phyloP scores from a whole-genome alignment of 2,329 filamentous ascomycete species.

The Didymella glomerata region DNA sequence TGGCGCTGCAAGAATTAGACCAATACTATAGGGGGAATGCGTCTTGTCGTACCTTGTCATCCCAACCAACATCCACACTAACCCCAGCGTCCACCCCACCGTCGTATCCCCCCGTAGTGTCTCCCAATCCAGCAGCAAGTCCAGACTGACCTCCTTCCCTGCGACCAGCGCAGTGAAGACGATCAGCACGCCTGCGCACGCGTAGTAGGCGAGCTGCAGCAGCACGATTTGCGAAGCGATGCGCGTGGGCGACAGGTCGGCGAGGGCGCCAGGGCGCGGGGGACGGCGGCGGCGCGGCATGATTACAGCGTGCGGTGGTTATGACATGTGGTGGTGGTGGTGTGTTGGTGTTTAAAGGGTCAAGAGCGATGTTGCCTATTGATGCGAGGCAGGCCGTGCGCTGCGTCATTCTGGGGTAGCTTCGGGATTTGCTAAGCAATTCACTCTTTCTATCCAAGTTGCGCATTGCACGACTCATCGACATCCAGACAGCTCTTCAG shows the following conservation, averaged over 20 bases:
- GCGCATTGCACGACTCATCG: no score
- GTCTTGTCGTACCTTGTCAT: constrained; percentile 64
- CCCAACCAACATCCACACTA: constrained; percentile 73
- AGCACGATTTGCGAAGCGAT: constrained; percentile 73
- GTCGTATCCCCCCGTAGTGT: constrained; percentile 72
- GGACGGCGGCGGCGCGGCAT: constrained; percentile 68
- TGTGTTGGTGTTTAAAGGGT: constrained; percentile 14
- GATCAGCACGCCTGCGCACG: constrained; percentile 67
- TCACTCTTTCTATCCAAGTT: no score
- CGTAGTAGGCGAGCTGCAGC: constrained; percentile 72
- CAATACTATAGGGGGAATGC: background rate
- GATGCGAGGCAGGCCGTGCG: background rate
- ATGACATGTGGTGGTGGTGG: constrained; percentile 3
- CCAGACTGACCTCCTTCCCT: constrained; percentile 66
- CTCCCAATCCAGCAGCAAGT: constrained; percentile 70
- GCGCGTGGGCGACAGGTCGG: constrained; percentile 71
- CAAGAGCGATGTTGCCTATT: background rate
- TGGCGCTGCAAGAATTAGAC: constrained; percentile 65
- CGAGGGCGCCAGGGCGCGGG: constrained; percentile 70
- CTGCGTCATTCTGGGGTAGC: constrained; percentile 25
- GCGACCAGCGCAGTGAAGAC: constrained; percentile 73
- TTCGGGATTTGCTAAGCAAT: constrained; percentile 23
- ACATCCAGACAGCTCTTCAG: background rate
- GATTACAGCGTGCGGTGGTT: constrained; percentile 7
- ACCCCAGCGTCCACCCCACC: constrained; percentile 72